Conservation (phyloP, 2,329 filamentous ascomycete genomes). For the Colletotrichum sp. region DNA sequence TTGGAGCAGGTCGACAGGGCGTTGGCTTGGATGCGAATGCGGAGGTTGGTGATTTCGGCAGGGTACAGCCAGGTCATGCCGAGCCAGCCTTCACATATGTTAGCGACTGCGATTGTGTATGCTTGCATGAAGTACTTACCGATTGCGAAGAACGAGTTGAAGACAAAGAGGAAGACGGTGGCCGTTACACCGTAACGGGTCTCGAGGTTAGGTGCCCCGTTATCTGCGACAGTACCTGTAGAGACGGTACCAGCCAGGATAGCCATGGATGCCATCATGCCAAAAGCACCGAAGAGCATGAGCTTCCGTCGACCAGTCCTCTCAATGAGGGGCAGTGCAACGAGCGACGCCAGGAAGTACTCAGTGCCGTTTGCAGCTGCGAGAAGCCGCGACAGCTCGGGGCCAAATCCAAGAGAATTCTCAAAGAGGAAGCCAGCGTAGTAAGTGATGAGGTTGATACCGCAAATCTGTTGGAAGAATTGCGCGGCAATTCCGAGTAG, state of each 20-base stretch:
- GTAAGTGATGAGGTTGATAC: constrained; percentile 40
- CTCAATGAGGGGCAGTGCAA: constrained; percentile 48
- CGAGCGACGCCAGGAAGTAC: constrained; percentile 43
- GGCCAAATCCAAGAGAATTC: constrained; percentile 49
- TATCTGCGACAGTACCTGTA: constrained; percentile 32
- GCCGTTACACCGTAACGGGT: constrained; percentile 33
- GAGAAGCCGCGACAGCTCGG: constrained; percentile 54
- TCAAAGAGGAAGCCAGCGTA: constrained; percentile 38
- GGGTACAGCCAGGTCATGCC: constrained; percentile 68
- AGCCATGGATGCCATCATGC: constrained; percentile 67
- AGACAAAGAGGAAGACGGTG: constrained; percentile 63
- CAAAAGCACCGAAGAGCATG: constrained; percentile 68
- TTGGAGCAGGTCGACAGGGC: constrained; percentile 67
- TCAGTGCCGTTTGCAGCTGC: constrained; percentile 58
- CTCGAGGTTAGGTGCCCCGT: constrained; percentile 30
- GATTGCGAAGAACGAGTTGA: constrained; percentile 65
- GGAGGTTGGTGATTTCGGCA: constrained; percentile 64
- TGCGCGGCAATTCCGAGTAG: constrained; percentile 36
- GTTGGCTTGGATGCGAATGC: constrained; percentile 67
- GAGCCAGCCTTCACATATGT: constrained; percentile 48
- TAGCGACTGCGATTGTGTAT: background rate
- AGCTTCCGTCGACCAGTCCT: constrained; percentile 63
- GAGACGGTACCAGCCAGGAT: constrained; percentile 45
- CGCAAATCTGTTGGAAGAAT: constrained; percentile 29
- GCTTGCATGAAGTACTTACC: constrained; percentile 24